Evolutionary conservation across 192 early-diverging fungal species (phyloP), one percentile per base, ranked within the genome.

Genomic region (Rhizoclosmatium sp.): DNA sequence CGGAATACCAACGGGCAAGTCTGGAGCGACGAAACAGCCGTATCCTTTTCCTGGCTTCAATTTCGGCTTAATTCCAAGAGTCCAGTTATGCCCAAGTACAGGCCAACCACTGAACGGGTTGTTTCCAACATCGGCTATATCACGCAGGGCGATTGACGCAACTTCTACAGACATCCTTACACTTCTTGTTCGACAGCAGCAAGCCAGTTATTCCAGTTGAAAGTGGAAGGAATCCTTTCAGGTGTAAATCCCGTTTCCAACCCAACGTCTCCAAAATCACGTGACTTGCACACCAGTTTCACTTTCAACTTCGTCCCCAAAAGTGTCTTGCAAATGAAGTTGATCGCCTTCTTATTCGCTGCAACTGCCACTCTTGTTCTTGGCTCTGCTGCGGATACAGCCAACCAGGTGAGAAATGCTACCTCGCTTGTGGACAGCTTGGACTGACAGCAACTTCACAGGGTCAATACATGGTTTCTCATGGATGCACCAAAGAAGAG

Each of bases 21-120:
- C 56, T n/a, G 68, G 65, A 10, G 39, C 16, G 4, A 47, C 65
- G 44, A 78, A 78, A 68, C 77, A 78, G 41, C 77, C 77, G 40
- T 40, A 71, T 40, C 77, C 77, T 54, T 16, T 54, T 7, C 51
- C 51, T 42, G n/a, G 4, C 44, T 19, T 47, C 9, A 69, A 14
- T 12, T 12, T 12, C 10, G 4, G 19, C 46, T 69, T 47, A 14
- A 42, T 7, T 4, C 67, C 67, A 21, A 69, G 4, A 7, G 21
- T 41, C 67, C 67, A 69, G 67, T 39, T 10, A 14, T 69, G 42
- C 31, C 67, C 67, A 42, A 47, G 67, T 19, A 69, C 47, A 21
- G 67, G 67, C 67, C 67, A 69, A 0, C 9, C 67, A 7, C 31
- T 45, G 46, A 69, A 69, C 46, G 67, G 67, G 45, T 69, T 69